These are phyloP conservation scores for Globisporangium spinosum DNA, from an alignment of 352 stramenopile genomes.

Conservation along the genomic window DNA sequence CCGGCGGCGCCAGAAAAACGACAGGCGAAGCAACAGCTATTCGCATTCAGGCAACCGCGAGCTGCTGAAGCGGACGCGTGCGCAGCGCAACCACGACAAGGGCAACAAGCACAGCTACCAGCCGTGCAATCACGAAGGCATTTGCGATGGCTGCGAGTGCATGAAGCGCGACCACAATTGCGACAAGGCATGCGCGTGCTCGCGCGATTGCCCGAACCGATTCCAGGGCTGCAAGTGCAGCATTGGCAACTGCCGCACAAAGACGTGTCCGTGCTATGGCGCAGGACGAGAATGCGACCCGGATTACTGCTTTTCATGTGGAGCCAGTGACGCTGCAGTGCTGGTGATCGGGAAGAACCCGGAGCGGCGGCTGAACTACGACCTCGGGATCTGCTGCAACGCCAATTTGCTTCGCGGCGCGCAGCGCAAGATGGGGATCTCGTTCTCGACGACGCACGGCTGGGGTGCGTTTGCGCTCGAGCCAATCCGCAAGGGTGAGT, in stretches of 20 bases:
- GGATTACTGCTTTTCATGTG: slow-evolving; percentile 70
- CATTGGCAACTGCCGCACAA: slow-evolving; percentile 48
- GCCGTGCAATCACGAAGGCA: slow-evolving; percentile 56
- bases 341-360: slow-evolving; percentile 35
- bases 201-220: slow-evolving; percentile 57
- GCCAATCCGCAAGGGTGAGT: slow-evolving; percentile 61
- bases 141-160: slow-evolving; percentile 58
- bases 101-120: slow-evolving; percentile 53
- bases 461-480: slow-evolving; percentile 71
- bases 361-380: slow-evolving; percentile 22
- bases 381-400: slow-evolving; percentile 56
- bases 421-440: slow-evolving; percentile 61
- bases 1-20: slow-evolving; percentile 20
- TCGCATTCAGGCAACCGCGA: slow-evolving; percentile 15
- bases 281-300: slow-evolving; percentile 62
- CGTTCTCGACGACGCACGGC: slow-evolving; percentile 63
- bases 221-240: slow-evolving; percentile 66
- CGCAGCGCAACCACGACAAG: slow-evolving; percentile 38
- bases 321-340: slow-evolving; percentile 55
- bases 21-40: slow-evolving; percentile 10
- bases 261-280: slow-evolving; percentile 51
- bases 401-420: slow-evolving; percentile 52
- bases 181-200: slow-evolving; percentile 57
- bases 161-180: slow-evolving; percentile 49
- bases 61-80: slow-evolving; percentile 29